Evolutionary conservation across 1,284 basidiomycete species (phyloP).

Genomic region (Leccinum subfulvum): DNA sequence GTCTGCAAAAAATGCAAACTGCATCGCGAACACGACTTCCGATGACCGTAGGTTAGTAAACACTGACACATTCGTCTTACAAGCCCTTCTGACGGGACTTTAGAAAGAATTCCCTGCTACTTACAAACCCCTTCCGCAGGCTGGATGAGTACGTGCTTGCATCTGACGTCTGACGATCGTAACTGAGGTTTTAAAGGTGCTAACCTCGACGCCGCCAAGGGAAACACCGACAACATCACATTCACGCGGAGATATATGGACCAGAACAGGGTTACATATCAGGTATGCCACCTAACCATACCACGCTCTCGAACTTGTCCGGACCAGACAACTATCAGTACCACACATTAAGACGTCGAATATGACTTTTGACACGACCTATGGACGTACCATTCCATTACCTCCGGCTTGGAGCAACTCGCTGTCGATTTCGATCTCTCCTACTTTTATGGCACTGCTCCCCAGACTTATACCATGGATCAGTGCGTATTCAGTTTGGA

Average conservation of each 20-base stretch:
- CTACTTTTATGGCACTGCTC: constrained; percentile 64
- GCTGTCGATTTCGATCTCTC: constrained; percentile 53
- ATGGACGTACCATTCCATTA: constrained; percentile 48
- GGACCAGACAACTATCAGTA: constrained; percentile 41
- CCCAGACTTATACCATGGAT: constrained; percentile 67
- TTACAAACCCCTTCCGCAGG: constrained; percentile 16
- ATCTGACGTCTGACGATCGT: not conserved
- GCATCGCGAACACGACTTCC: too few relatives aligned
- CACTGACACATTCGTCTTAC: too few relatives aligned
- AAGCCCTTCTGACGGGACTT: too few relatives aligned
- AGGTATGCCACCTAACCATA: constrained; percentile 38
- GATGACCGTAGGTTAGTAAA: too few relatives aligned
- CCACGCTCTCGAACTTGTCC: not conserved
- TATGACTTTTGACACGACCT: constrained; percentile 53
- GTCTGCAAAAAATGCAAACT: too few relatives aligned
- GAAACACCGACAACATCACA: constrained; percentile 48
- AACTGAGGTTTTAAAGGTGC: constrained; percentile 38
- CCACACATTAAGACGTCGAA: constrained; percentile 46
- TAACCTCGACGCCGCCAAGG: constrained; percentile 43
- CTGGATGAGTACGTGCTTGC: constrained; percentile 33
- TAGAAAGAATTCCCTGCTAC: too few relatives aligned
- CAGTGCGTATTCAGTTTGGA: constrained; percentile 39
- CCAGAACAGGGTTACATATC: constrained; percentile 69
- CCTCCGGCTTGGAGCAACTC: constrained; percentile 52
- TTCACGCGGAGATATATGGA: constrained; percentile 74